Conservation (phyloP, 2,329 filamentous ascomycete species). For the Apiospora marii region DNA sequence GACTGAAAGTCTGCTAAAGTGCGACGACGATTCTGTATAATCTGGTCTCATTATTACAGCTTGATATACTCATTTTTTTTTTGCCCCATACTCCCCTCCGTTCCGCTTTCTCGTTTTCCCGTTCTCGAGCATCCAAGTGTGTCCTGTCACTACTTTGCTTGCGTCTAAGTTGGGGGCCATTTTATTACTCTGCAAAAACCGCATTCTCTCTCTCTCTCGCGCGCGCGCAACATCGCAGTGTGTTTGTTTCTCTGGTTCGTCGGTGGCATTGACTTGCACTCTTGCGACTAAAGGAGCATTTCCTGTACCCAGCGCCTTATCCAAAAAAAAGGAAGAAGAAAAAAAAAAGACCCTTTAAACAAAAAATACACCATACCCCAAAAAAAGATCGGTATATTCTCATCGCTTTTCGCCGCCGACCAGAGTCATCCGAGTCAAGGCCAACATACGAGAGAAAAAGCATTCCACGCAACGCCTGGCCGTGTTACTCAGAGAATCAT, state of each 20-base stretch:
- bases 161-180: slow-evolving; percentile 27
- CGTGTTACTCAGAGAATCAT: slow-evolving; percentile 32
- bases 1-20: slow-evolving; percentile 60
- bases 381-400: slow-evolving; percentile 14
- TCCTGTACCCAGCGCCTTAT: slow-evolving; percentile 6
- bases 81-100: neutral
- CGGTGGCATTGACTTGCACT: slow-evolving; percentile 62
- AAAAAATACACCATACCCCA: neutral
- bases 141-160: slow-evolving; percentile 28
- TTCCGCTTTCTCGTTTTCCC: neutral
- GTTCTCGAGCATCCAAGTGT: slow-evolving; percentile 29
- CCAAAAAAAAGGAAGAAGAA: slow-evolving; percentile 22
- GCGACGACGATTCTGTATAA: slow-evolving; percentile 35
- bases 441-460: slow-evolving; percentile 21
- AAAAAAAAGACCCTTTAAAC: slow-evolving; percentile 20
- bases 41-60: slow-evolving; percentile 13
- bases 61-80: slow-evolving; percentile 18
- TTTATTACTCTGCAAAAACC: slow-evolving; percentile 25
- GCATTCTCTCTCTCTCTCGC: slow-evolving; percentile 21
- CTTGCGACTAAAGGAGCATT: slow-evolving; percentile 46
- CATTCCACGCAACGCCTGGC: slow-evolving; percentile 26
- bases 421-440: slow-evolving; percentile 32
- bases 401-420: slow-evolving; percentile 19
- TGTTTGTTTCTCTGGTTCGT: slow-evolving; percentile 39
- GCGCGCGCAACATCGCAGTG: slow-evolving; percentile 30